phyloP scores from a whole-genome alignment of 371 early-diverging fungal genomes.

The Fennellomyces sp. region DNA sequence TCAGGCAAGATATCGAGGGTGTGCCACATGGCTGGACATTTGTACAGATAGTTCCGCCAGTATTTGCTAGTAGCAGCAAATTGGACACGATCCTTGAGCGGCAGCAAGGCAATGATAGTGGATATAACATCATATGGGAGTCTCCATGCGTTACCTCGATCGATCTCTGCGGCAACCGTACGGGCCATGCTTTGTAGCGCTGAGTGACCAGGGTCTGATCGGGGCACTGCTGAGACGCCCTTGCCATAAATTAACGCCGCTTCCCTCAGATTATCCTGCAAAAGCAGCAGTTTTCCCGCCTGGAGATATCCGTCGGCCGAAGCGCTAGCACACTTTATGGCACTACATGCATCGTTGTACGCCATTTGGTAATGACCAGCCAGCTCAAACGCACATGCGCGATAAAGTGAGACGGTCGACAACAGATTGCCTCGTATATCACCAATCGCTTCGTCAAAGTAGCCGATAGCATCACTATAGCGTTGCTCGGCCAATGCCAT shows the following conservation, averaged over 20 bases:
- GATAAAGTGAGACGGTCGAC: background rate
- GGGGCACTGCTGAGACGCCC: background rate
- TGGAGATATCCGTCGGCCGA: background rate
- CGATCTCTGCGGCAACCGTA: background rate
- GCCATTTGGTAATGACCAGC: background rate
- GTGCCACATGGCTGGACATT: conserved; percentile 1
- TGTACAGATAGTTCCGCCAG: background rate
- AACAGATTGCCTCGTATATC: background rate
- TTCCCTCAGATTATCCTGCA: background rate
- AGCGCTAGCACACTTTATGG: background rate
- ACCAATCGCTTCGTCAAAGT: background rate
- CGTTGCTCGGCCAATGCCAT: background rate
- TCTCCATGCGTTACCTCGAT: background rate
- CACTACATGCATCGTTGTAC: background rate
- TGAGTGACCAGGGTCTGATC: background rate
- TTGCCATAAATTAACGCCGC: background rate
- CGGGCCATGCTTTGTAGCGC: background rate
- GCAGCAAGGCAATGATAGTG: background rate
- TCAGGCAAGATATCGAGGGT: background rate
- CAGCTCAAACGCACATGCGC: background rate
- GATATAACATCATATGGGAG: background rate
- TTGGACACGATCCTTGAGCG: background rate
- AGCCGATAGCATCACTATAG: background rate
- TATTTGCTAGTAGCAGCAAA: background rate
- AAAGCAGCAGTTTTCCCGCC: background rate